phyloP scores from a whole-genome alignment of 2,329 filamentous ascomycete species.

The Aspergillus proliferans region DNA sequence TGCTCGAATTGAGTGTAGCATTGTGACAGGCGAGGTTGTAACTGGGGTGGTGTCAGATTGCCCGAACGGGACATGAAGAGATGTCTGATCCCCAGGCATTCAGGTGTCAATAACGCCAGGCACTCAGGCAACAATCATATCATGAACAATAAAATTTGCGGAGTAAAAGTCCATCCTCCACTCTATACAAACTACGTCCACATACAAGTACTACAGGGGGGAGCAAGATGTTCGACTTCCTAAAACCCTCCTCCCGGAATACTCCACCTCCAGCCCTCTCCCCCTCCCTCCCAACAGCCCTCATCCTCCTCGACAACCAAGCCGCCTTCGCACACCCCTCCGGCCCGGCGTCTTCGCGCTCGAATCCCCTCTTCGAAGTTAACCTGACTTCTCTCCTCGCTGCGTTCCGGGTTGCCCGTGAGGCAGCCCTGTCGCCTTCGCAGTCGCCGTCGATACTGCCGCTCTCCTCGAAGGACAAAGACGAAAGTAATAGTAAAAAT shows the following conservation, averaged over 20 bases:
- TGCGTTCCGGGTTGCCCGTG: constrained; percentile 26
- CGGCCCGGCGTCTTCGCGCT: constrained; percentile 38
- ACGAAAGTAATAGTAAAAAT: background rate
- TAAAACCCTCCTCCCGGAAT: background rate
- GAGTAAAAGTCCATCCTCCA: background rate
- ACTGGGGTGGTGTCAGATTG: background rate
- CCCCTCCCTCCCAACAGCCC: constrained; percentile 25
- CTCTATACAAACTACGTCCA: background rate
- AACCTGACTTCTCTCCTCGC: constrained; percentile 38
- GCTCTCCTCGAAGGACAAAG: background rate
- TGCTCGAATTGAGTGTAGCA: background rate
- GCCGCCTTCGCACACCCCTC: constrained; percentile 35
- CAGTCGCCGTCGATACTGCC: background rate
- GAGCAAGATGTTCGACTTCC: background rate
- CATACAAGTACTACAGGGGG: background rate
- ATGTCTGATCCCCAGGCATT: background rate
- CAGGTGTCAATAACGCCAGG: background rate
- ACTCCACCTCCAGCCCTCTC: background rate
- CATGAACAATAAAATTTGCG: too few relatives aligned
- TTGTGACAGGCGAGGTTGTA: background rate
- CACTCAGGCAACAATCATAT: background rate
- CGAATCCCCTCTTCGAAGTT: constrained; percentile 40
- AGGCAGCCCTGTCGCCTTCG: background rate
- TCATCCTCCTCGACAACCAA: constrained; percentile 47
- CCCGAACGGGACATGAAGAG: background rate